These are phyloP conservation scores for Septoria petroselini DNA, from an alignment of 2,329 filamentous ascomycete species.

Conservation along the genomic window DNA sequence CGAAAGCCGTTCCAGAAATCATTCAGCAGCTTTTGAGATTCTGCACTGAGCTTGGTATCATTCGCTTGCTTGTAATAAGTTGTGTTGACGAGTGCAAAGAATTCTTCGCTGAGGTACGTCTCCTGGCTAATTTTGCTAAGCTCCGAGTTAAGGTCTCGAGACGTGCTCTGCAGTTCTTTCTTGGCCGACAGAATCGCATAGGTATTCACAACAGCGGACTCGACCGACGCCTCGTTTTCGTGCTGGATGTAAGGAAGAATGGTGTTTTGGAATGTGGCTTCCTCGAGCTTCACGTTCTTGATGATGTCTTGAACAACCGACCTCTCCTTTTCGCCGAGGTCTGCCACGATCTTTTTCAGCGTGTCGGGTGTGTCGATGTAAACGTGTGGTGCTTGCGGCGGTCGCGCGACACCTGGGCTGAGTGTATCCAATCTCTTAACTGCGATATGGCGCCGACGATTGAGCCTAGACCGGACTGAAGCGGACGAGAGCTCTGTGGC, in stretches of 20 bases:
- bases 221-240: conserved; percentile 47
- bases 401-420: not conserved
- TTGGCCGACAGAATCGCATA: conserved; percentile 46
- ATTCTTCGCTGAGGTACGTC: conserved; percentile 71
- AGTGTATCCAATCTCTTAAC: not conserved
- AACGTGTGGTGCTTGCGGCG: conserved; percentile 1
- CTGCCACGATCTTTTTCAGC: conserved; percentile 1
- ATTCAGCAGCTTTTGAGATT: conserved; percentile 65
- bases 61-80: conserved; percentile 43
- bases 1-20: conserved; percentile 72
- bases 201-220: conserved; percentile 50
- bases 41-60: conserved; percentile 59
- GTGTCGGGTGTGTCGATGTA: conserved; percentile 3
- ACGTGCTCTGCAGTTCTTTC: conserved; percentile 44
- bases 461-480: too few relatives aligned
- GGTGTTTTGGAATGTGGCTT: conserved; percentile 55
- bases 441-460: not conserved
- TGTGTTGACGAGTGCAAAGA: conserved; percentile 59
- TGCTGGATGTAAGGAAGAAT: conserved; percentile 64
- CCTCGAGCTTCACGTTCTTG: conserved; percentile 53
- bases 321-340: conserved; percentile 41
- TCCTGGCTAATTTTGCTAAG: conserved; percentile 67
- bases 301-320: conserved; percentile 63
- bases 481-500: too few relatives aligned
- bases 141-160: conserved; percentile 45